Evolutionary conservation across 2,329 filamentous ascomycete genomes (phyloP).

Genomic region (Clathrospora elynae): DNA sequence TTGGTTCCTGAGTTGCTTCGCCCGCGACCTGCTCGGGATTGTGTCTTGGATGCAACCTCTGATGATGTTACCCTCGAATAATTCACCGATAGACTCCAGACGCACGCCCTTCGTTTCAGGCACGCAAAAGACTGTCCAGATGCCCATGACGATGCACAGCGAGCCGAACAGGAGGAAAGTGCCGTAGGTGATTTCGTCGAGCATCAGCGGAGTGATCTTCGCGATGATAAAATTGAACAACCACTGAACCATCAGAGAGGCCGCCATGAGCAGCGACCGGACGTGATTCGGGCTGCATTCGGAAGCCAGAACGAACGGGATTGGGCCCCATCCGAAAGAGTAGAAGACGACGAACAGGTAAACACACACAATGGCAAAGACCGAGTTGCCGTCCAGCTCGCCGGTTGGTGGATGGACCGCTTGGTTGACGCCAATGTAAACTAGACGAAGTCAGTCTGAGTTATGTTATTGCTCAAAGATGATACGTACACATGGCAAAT

Average conservation of each 20-base stretch:
- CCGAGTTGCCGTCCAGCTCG: slow-evolving; percentile 44
- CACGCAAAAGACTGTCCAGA: slow-evolving; percentile 51
- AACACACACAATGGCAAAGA: slow-evolving; percentile 58
- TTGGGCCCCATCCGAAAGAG: slow-evolving; percentile 55
- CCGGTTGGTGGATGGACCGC: slow-evolving; percentile 44
- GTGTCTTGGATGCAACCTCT: slow-evolving; percentile 49
- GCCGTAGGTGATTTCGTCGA: slow-evolving; percentile 51
- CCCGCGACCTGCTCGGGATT: slow-evolving; percentile 44
- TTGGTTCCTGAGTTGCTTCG: slow-evolving; percentile 44
- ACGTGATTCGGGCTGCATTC: slow-evolving; percentile 51
- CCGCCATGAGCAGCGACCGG: slow-evolving; percentile 51
- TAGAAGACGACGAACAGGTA: slow-evolving; percentile 57
- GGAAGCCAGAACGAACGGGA: slow-evolving; percentile 52
- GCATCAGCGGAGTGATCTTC: slow-evolving; percentile 51
- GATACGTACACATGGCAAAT: slow-evolving; percentile 54
- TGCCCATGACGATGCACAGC: slow-evolving; percentile 50
- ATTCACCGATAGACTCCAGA: slow-evolving; percentile 49
- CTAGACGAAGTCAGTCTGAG: too few species aligned
- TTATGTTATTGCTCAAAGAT: too few species aligned
- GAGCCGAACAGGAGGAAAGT: slow-evolving; percentile 52
- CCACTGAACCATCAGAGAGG: slow-evolving; percentile 55
- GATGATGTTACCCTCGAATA: slow-evolving; percentile 52
- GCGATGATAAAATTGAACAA: slow-evolving; percentile 41
- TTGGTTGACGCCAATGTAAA: slow-evolving; percentile 41
- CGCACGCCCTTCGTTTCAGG: slow-evolving; percentile 53